Evolutionary conservation across 1,284 basidiomycete genomes (phyloP).

Genomic region (Cutaneotrichosporon sp.): DNA sequence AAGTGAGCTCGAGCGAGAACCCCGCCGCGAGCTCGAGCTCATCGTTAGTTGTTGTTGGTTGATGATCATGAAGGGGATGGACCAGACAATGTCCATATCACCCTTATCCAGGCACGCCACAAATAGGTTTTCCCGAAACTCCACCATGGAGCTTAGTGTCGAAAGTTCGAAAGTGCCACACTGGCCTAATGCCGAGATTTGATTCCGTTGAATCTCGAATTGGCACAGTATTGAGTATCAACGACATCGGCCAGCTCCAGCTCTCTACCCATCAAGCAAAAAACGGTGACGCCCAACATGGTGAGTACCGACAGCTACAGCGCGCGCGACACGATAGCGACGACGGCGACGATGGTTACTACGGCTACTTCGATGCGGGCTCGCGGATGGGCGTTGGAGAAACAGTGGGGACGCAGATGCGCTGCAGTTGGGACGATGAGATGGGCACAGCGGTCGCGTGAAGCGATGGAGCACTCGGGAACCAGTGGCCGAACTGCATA

Average conservation of each 20-base stretch:
- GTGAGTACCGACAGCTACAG: conserved; percentile 23
- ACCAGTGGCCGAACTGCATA: no score
- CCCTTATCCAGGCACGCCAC: not conserved
- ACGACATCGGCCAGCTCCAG: not conserved
- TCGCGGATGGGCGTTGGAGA: not conserved
- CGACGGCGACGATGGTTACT: not conserved
- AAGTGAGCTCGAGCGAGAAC: not conserved
- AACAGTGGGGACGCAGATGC: no score
- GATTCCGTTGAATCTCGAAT: not conserved
- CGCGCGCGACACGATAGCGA: conserved; percentile 3
- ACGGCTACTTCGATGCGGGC: not conserved
- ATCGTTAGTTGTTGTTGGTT: not conserved
- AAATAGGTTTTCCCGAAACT: not conserved
- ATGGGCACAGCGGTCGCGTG: no score
- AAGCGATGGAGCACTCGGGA: no score
- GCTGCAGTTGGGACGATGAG: no score
- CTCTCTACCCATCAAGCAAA: conserved; percentile 23
- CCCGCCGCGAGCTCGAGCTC: not conserved
- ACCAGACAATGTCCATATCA: no score
- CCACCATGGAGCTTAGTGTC: no score
- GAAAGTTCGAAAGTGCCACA: conserved; percentile 4
- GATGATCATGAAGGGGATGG: not conserved
- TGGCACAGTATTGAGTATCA: not conserved
- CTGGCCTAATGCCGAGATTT: not conserved
- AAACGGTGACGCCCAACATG: conserved; percentile 37